These are phyloP conservation scores for Leishmania amazonensis DNA, from an alignment of 208 protist species.

Conservation along the genomic window DNA sequence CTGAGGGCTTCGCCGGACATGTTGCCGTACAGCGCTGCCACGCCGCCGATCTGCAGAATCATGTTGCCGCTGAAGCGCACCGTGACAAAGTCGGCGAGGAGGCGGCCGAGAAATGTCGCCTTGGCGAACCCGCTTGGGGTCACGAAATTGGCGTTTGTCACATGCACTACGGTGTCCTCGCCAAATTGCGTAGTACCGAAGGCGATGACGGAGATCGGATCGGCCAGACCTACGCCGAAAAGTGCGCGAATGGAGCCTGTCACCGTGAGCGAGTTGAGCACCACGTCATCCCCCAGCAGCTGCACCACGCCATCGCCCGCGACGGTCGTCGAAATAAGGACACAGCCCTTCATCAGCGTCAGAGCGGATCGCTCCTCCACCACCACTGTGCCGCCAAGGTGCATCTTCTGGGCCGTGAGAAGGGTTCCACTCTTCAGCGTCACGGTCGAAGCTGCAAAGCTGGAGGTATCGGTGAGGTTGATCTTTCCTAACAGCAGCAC, in stretches of 20 bases:
- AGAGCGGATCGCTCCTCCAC: slow-evolving; percentile 52
- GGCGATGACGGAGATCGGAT: slow-evolving; percentile 39
- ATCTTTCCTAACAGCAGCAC: slow-evolving; percentile 52
- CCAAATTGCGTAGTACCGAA: slow-evolving; percentile 61
- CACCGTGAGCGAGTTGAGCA: slow-evolving; percentile 66
- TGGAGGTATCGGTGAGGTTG: slow-evolving; percentile 56
- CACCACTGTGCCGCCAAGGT: slow-evolving; percentile 39
- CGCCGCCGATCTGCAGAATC: slow-evolving; percentile 42
- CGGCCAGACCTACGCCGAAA: slow-evolving; percentile 23
- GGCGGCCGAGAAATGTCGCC: slow-evolving; percentile 46
- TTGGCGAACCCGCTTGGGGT: slow-evolving; percentile 51
- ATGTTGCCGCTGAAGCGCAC: slow-evolving; percentile 54
- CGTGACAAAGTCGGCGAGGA: slow-evolving; percentile 37
- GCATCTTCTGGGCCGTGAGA: slow-evolving; percentile 42
- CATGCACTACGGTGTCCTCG: slow-evolving; percentile 37
- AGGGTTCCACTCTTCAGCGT: slow-evolving; percentile 38
- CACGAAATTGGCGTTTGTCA: slow-evolving; percentile 46
- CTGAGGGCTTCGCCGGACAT: slow-evolving; percentile 21
- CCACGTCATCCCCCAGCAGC: slow-evolving; percentile 42
- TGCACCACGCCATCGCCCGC: slow-evolving; percentile 43
- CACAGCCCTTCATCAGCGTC: slow-evolving; percentile 43
- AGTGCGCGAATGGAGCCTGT: slow-evolving; percentile 32
- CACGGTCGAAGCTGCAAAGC: slow-evolving; percentile 31
- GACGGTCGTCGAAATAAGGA: slow-evolving; percentile 45
- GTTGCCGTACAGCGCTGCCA: slow-evolving; percentile 49